A percentile compares a stretch with the other conserved stretches of the same genome.
phyloP scores from a whole-genome alignment of 371 early-diverging fungal genomes.

The Conidiobolus incongruus region DNA sequence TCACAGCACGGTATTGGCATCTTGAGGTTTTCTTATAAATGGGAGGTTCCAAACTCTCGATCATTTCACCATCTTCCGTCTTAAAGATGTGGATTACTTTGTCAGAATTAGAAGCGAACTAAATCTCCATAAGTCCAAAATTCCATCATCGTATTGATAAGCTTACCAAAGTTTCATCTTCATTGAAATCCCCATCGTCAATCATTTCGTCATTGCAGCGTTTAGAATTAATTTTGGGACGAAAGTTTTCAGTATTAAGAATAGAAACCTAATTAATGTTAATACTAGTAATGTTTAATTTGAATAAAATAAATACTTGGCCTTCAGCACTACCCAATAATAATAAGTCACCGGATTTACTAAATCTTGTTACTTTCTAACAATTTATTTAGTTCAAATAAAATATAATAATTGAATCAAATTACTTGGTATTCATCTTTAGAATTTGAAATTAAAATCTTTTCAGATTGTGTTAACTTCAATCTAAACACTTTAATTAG shows the following conservation, averaged over 20 bases:
- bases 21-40: background rate
- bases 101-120: background rate
- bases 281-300: too few relatives aligned
- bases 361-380: background rate
- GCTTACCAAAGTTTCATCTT: background rate
- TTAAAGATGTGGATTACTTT: constrained; percentile 1
- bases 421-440: constrained; percentile 1
- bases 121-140: background rate
- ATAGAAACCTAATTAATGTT: background rate
- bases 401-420: background rate
- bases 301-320: too few relatives aligned
- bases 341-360: background rate
- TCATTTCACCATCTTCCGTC: background rate
- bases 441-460: background rate
- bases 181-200: background rate
- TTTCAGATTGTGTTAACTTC: background rate
- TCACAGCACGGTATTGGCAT: background rate
- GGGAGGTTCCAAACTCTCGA: background rate
- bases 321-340: background rate
- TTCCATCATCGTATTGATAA: background rate
- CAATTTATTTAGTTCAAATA: background rate
- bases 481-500: too few relatives aligned
- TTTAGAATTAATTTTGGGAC: background rate
- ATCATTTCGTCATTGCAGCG: background rate
- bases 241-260: background rate